phyloP scores from a whole-genome alignment of 2,329 filamentous ascomycete species.

The Bipolaris gigantea region DNA sequence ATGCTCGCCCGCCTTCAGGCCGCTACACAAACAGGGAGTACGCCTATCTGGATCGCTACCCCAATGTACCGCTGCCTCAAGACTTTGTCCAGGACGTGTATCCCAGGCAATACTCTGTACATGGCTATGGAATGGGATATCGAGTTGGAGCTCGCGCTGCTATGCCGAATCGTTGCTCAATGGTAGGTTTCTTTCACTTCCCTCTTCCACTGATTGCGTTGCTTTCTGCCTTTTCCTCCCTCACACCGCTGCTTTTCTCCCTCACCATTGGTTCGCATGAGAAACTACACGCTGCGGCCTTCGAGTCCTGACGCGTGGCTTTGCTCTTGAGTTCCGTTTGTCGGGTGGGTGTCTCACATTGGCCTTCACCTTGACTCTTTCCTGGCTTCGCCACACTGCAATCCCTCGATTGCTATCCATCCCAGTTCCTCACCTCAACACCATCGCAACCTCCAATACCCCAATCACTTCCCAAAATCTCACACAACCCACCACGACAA shows the following conservation, averaged over 20 bases:
- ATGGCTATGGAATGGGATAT: conserved; percentile 20
- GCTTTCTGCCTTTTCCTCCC: conserved; percentile 11
- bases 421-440: neutral
- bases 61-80: neutral
- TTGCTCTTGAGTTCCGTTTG: conserved; percentile 2
- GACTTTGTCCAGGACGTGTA: neutral
- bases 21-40: conserved; percentile 9
- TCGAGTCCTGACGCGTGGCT: conserved; percentile 1
- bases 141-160: conserved; percentile 18
- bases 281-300: neutral
- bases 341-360: conserved; percentile 3
- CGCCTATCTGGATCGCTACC: conserved; percentile 5
- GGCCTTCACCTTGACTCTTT: conserved; percentile 17
- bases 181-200: conserved; percentile 29
- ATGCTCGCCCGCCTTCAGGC: conserved; percentile 18
- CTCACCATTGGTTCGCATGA: conserved; percentile 13
- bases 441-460: neutral
- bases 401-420: neutral
- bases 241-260: conserved; percentile 18
- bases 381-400: conserved; percentile 3
- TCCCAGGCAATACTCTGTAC: conserved; percentile 9
- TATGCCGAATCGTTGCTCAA: conserved; percentile 23
- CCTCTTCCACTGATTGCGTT: conserved; percentile 10
- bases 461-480: neutral
- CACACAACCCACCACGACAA: conserved; percentile 4